Percentiles rank a stretch among this genome's conserved stretches.
Conservation (phyloP, 2,329 filamentous ascomycete genomes). For the Amylocarpus encephaloides region DNA sequence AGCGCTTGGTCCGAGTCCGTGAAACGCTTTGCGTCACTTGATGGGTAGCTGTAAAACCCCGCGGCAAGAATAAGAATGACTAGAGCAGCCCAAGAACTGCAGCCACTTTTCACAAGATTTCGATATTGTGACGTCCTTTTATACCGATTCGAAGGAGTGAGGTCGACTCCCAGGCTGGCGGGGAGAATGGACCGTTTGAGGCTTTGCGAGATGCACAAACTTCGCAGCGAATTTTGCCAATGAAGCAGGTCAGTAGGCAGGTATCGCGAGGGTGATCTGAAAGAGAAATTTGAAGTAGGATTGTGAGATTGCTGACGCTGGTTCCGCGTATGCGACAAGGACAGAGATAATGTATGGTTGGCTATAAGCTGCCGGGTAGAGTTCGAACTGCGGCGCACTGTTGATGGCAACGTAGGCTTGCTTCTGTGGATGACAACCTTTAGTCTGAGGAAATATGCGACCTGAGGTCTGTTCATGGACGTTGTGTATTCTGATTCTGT, state of each 20-base stretch:
- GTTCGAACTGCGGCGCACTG: background rate
- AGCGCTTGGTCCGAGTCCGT: background rate
- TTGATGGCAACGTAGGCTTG: background rate
- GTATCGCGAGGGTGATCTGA: background rate
- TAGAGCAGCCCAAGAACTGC: slow-evolving; percentile 13
- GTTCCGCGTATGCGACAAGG: background rate
- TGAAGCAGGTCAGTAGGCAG: background rate
- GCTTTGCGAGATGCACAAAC: slow-evolving; percentile 1
- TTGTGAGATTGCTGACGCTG: background rate
- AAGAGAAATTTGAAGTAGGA: background rate
- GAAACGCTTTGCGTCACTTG: background rate
- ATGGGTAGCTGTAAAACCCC: slow-evolving; percentile 12
- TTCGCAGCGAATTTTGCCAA: background rate
- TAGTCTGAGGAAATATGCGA: background rate
- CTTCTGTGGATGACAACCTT: background rate
- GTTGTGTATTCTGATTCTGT: background rate
- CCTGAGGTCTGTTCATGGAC: slow-evolving; percentile 1
- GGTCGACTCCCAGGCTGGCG: background rate
- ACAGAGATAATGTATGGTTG: background rate
- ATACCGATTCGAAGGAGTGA: background rate
- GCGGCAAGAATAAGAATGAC: slow-evolving; percentile 9
- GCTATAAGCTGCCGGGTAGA: too few relatives aligned
- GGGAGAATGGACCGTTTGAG: slow-evolving; percentile 3
- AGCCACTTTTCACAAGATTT: slow-evolving; percentile 9
- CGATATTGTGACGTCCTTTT: background rate